Evolutionary conservation across 495 filamentous ascomycete genomes (phyloP).

Genomic region (Aspergillus ellipticus): DNA sequence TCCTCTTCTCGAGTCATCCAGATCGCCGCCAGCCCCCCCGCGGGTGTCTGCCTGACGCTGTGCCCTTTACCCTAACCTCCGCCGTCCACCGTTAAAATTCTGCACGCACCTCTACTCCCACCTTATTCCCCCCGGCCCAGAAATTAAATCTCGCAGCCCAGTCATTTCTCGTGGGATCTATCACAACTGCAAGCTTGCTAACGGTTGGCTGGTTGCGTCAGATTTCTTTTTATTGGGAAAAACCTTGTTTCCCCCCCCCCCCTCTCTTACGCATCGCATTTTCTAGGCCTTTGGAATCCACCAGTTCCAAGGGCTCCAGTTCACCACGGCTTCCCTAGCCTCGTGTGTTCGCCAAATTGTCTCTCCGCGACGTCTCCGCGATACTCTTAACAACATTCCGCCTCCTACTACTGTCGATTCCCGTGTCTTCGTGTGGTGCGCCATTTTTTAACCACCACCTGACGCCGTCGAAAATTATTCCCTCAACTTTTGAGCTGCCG

Average conservation of each 20-base stretch:
- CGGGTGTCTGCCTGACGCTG: constrained; percentile 16
- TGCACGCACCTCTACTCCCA: constrained; percentile 18
- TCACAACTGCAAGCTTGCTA: background rate
- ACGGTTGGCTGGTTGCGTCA: background rate
- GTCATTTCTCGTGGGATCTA: constrained; percentile 10
- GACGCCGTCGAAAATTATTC: constrained; percentile 52
- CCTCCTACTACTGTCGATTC: constrained; percentile 65
- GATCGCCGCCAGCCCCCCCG: constrained; percentile 1
- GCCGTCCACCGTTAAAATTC: constrained; percentile 20
- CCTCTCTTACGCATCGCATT: constrained; percentile 1
- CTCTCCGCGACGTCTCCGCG: constrained; percentile 51
- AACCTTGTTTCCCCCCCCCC: constrained; percentile 9
- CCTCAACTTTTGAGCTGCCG: constrained; percentile 82
- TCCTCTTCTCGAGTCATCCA: constrained; percentile 1
- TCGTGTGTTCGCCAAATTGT: constrained; percentile 75
- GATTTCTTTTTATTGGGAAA: background rate
- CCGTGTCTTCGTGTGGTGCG: constrained; percentile 52
- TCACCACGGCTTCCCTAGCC: constrained; percentile 72
- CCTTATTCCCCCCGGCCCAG: constrained; percentile 5
- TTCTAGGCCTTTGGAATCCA: constrained; percentile 57
- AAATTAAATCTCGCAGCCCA: constrained; percentile 23
- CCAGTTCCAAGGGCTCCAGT: constrained; percentile 54
- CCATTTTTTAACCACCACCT: constrained; percentile 44
- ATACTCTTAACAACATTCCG: constrained; percentile 67
- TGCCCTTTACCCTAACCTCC: constrained; percentile 29